phyloP scores from a whole-genome alignment of 495 filamentous ascomycete genomes.

The Neurospora terricola region DNA sequence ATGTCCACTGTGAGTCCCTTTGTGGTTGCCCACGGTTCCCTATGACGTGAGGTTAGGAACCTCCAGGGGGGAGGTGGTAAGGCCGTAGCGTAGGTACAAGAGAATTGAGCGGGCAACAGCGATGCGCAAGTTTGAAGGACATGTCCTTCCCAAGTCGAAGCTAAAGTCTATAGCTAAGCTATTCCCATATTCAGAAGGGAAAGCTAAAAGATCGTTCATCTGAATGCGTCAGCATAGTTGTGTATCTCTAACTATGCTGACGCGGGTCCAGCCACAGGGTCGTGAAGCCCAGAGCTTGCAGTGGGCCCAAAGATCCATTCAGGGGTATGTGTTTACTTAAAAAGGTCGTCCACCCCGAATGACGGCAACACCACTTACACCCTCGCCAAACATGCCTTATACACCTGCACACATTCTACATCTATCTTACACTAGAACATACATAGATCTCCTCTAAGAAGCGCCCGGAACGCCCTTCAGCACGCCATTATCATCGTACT shows the following conservation, averaged over 20 bases:
- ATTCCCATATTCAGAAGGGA: not conserved
- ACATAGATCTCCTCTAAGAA: not conserved
- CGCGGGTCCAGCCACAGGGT: not conserved
- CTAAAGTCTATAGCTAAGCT: not conserved
- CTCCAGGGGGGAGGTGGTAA: not conserved
- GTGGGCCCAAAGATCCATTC: not conserved
- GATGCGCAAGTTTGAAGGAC: not conserved
- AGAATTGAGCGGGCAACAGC: not conserved
- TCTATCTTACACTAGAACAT: not conserved
- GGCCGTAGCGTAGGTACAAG: not conserved
- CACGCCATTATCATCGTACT: conserved; percentile 71
- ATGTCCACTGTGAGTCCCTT: not conserved
- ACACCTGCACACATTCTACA: not conserved
- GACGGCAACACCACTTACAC: not conserved
- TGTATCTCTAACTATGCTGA: not conserved
- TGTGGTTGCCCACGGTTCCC: not conserved
- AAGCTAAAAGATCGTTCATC: not conserved
- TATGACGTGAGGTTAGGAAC: not conserved
- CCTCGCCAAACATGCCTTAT: not conserved
- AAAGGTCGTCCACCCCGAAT: not conserved
- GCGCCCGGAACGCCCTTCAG: conserved; percentile 16
- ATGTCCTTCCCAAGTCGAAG: not conserved
- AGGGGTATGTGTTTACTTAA: not conserved
- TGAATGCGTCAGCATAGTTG: not conserved
- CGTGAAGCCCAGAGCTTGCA: not conserved